Evolutionary conservation across 2,329 filamentous ascomycete species (phyloP).

Genomic region (Aspergillus brasiliensis): DNA sequence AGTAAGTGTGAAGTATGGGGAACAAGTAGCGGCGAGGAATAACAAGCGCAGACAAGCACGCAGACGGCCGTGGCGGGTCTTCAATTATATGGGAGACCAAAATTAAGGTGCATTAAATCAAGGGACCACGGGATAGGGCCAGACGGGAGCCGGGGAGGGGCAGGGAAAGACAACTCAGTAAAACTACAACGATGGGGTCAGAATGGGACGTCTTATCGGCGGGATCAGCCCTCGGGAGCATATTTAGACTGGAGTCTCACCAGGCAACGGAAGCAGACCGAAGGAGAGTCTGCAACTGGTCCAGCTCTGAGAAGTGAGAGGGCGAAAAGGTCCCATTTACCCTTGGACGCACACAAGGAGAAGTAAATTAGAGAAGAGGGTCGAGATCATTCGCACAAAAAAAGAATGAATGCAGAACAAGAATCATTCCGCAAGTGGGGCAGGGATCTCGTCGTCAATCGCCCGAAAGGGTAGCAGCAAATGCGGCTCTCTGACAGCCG

Average conservation of each 20-base stretch:
- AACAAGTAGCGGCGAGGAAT: not conserved
- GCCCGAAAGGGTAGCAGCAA: slow-evolving; percentile 9
- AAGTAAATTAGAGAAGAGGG: slow-evolving; percentile 1
- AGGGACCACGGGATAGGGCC: slow-evolving; percentile 1
- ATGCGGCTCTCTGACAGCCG: slow-evolving; percentile 22
- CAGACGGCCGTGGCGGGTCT: not conserved
- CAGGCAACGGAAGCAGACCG: slow-evolving; percentile 1
- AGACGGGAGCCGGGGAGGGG: slow-evolving; percentile 18
- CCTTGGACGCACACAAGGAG: slow-evolving; percentile 1
- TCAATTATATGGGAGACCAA: not conserved
- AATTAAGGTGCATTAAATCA: not conserved
- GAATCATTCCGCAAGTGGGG: slow-evolving; percentile 20
- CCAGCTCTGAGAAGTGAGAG: not conserved
- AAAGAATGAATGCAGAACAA: slow-evolving; percentile 13
- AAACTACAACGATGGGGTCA: slow-evolving; percentile 17
- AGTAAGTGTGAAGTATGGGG: not conserved
- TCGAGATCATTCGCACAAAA: slow-evolving; percentile 6
- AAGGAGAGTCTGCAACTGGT: not conserved
- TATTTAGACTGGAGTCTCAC: slow-evolving; percentile 15
- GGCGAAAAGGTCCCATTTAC: not conserved
- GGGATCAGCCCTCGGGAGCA: slow-evolving; percentile 21
- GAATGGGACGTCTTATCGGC: slow-evolving; percentile 19
- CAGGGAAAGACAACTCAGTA: slow-evolving; percentile 20
- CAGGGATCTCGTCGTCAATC: slow-evolving; percentile 14
- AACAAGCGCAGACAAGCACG: not conserved